Percentiles rank a stretch among this genome's conserved stretches.
These are phyloP conservation scores for Euphorbia schlechtendalii DNA, from an alignment of 441 rosid species.

Conservation along the genomic window DNA sequence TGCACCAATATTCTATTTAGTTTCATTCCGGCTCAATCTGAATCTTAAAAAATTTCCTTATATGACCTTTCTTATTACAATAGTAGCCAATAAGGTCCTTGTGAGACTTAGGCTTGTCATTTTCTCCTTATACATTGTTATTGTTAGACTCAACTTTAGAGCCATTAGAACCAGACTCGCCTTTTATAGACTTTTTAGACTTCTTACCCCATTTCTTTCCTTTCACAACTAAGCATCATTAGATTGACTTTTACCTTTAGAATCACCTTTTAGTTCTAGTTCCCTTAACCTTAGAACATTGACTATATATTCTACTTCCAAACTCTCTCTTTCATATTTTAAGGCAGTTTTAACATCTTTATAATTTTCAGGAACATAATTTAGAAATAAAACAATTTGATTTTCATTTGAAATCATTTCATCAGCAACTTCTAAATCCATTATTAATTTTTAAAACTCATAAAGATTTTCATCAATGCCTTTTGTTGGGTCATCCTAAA, in stretches of 20 bases:
- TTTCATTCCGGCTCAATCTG: neutral
- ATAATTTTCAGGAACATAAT: neutral
- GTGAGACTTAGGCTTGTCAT: neutral
- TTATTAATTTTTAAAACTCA: no score
- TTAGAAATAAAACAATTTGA: neutral
- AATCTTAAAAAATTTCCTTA: neutral
- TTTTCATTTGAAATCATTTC: neutral
- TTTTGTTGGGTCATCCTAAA: no score
- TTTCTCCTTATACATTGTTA: neutral
- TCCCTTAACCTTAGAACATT: neutral
- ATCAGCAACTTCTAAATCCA: no score
- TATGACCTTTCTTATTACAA: neutral
- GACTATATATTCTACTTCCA: neutral
- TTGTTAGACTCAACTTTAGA: neutral
- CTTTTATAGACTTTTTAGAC: no score
- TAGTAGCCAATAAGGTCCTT: neutral
- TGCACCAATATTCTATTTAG: neutral
- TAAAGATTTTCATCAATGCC: no score
- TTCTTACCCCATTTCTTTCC: no score
- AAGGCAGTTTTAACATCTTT: neutral
- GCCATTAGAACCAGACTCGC: no score
- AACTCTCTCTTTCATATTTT: neutral
- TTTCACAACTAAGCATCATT: neutral
- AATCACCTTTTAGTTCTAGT: neutral
- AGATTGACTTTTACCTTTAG: neutral